A percentile compares a stretch with the other conserved stretches of the same genome.
Conservation (phyloP, 2,329 filamentous ascomycete species). For the Stagonosporopsis chrysanthemi region DNA sequence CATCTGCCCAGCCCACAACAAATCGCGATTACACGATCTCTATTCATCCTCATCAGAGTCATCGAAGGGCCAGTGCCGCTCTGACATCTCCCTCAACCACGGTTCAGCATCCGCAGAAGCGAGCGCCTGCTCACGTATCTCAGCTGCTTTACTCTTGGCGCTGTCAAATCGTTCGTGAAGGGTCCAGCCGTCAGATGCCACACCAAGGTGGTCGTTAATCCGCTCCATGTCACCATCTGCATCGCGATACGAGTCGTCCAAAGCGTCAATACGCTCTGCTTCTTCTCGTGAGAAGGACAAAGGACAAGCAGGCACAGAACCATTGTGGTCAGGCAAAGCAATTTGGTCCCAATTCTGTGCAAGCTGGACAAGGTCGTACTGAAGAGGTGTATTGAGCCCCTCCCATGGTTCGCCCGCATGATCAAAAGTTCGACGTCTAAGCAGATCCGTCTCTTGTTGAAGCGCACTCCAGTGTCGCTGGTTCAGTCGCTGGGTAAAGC, state of each 20-base stretch:
- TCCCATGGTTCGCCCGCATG: slow-evolving; percentile 40
- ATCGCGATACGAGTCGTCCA: slow-evolving; percentile 29
- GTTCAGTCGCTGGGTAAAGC: slow-evolving; percentile 34
- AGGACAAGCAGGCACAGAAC: slow-evolving; percentile 23
- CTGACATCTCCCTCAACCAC: slow-evolving; percentile 29
- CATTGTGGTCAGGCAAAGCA: slow-evolving; percentile 4
- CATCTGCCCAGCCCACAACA: no score
- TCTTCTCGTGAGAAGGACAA: slow-evolving; percentile 27
- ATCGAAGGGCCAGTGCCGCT: slow-evolving; percentile 37
- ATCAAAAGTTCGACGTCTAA: slow-evolving; percentile 32
- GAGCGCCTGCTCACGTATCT: no score
- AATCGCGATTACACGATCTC: no score
- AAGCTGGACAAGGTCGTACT: slow-evolving; percentile 34
- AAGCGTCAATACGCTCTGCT: slow-evolving; percentile 16
- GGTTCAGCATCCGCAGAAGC: slow-evolving; percentile 1
- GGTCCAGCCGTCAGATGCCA: no score
- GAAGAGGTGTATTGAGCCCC: slow-evolving; percentile 37
- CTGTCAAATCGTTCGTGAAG: no score
- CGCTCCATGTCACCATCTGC: slow-evolving; percentile 28
- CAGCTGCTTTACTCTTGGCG: no score
- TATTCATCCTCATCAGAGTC: slow-evolving; percentile 34
- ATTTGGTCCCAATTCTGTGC: slow-evolving; percentile 31
- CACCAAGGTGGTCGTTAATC: slow-evolving; percentile 10
- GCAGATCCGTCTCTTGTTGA: slow-evolving; percentile 25
- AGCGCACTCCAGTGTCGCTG: slow-evolving; percentile 35